Base-by-base conservation (phyloP, 2,329 filamentous ascomycete genomes). In the Bipolaris sorokiniana region DNA sequence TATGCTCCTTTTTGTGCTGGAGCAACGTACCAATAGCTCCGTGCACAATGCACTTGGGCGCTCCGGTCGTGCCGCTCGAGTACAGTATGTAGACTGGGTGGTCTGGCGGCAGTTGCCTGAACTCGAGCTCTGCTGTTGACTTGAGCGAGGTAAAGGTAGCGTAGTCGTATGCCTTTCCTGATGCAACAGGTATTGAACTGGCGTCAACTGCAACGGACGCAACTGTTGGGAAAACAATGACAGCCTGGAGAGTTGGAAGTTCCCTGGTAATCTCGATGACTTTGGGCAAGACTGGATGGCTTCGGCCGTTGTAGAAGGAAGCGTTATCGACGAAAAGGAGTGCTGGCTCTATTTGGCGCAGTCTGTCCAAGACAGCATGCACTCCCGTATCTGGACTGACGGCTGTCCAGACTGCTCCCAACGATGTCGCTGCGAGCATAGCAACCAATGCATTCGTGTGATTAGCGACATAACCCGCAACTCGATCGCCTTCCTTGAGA, bases 1-100 rank as follows among this genome's bases (percentile, higher is more conserved):
- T 84, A 72, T 96, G 93, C 74, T 98, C 95, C 75, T 99, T 99
- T 78, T 98, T 98, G 80, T 98, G 95, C 75, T 98, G 94, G 48
- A 98, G 84, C 6, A 99, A 81, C 0, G 94, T 97, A 6, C 95
- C 95, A 11, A 95, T 84, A 0, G 92, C 89, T 0, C 92, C 94
- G 75, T 99, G 95, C 1, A 97, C 89, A 64, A 99, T 98, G 64
- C 93, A 94, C 76, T 98, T 98, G 6, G 95, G 94, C 16, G 86
- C 78, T 1, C 87, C 87, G 0, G 95, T 98, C 0, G 95, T 99
- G 20, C 95, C 95, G 44, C 90, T 94, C 1, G 90, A 96, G 77
- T 96, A 99, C 33, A 98, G 84, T 44, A 99, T 92, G 72, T 97
- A 98, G 3, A 97, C 86, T 0, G 94, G 94, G 65, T 97, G 92